Evolutionary conservation across 805 yeast species (phyloP).

Genomic region (Kodamaea nitidulidarum): DNA sequence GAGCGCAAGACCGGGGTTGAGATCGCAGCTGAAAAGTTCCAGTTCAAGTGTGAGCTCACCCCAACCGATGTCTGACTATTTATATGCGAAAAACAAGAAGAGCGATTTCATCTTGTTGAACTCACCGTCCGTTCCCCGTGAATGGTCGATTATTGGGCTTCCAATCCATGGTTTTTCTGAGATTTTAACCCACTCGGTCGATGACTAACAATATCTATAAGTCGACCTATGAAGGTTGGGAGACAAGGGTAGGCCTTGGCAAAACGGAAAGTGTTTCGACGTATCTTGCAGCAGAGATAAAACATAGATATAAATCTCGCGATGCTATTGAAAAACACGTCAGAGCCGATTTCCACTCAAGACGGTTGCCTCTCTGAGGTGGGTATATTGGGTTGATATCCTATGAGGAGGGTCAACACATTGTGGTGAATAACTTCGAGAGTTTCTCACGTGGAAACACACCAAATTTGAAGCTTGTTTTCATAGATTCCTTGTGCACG

Average conservation of each 20-base stretch:
- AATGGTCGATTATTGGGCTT: constrained; percentile 82
- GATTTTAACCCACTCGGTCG: constrained; percentile 61
- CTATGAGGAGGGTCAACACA: constrained; percentile 76
- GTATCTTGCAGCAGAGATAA: constrained; percentile 48
- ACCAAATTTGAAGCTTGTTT: constrained; percentile 76
- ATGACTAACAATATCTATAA: constrained; percentile 24
- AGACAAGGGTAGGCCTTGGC: neutral
- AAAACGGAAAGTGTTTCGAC: constrained; percentile 45
- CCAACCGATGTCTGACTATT: constrained; percentile 53
- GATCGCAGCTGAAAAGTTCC: constrained; percentile 8
- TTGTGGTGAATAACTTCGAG: constrained; percentile 29
- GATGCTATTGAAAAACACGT: constrained; percentile 18
- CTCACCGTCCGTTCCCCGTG: constrained; percentile 81
- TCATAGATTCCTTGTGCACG: constrained; percentile 59
- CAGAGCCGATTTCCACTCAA: constrained; percentile 12
- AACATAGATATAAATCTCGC: constrained; percentile 28
- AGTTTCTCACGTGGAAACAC: constrained; percentile 38
- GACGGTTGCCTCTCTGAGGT: constrained; percentile 76
- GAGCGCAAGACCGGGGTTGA: too few species aligned
- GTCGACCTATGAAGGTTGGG: constrained; percentile 22
- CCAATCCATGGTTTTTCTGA: constrained; percentile 45
- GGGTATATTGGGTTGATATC: constrained; percentile 84
- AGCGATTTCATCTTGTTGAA: constrained; percentile 55
- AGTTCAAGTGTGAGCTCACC: constrained; percentile 12
- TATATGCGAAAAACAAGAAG: constrained; percentile 15